Conservation (phyloP, 2,329 filamentous ascomycete species). For the Fusarium sp. region DNA sequence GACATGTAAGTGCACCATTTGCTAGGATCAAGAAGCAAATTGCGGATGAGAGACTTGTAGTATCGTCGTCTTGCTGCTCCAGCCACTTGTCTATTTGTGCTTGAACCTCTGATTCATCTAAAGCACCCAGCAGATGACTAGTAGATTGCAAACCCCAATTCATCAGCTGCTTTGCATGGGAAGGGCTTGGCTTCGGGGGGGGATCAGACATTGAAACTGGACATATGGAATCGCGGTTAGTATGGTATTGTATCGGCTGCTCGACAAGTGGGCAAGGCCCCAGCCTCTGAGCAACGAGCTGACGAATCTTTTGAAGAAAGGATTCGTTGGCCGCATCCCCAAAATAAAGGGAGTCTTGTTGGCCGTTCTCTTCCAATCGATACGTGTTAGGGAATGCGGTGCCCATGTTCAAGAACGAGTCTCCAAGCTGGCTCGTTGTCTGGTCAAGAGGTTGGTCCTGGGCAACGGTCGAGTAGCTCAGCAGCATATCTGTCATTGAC, state of each 20-base stretch:
- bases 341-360: neutral
- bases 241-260: neutral
- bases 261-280: neutral
- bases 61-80: rapidly evolving
- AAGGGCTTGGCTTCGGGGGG: neutral
- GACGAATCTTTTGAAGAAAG: neutral
- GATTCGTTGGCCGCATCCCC: neutral
- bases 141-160: neutral
- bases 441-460: too few species aligned
- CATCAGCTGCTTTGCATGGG: neutral
- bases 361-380: rapidly evolving
- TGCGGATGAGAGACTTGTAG: rapidly evolving
- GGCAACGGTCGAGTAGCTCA: too few species aligned
- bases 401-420: rapidly evolving
- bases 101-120: neutral
- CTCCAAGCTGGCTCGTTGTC: neutral
- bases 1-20: neutral
- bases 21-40: neutral
- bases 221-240: neutral
- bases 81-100: neutral
- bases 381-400: rapidly evolving
- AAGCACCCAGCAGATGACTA: neutral
- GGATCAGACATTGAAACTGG: neutral
- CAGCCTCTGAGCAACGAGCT: neutral
- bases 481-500: too few species aligned